Evolutionary conservation across 73 alveolate genomes (phyloP), one percentile per base, ranked within the genome.

Genomic region (Paramecium pentaurelia): DNA sequence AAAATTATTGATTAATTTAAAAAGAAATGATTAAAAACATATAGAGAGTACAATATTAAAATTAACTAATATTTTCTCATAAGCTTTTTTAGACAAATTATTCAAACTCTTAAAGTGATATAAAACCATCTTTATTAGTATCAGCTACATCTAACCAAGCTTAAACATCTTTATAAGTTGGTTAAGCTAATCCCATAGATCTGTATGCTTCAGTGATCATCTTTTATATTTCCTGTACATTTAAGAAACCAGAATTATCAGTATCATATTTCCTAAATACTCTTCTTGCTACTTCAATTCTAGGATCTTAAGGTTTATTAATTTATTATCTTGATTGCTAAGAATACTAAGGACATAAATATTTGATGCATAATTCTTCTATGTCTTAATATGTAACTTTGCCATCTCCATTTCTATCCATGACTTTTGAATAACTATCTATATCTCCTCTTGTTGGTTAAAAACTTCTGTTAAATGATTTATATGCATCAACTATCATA

Each of bases 341-440:
- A 10, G 71, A 42, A 32, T 58, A 58, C 34, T 54, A 45, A 28
- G 86, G 93, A 86, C 75, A 71, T 36, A 89, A 60, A 42, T 89
- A 89, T 89, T 83, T 89, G 16, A 89, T 89, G 85, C 94, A 89
- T 16, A 89, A 42, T 38, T 89, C 94, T 71, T 89, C 94, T 42
- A 89, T 89, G 44, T 89, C 94, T 45, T 68, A 28, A 83, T 89
- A 89, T 7, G 94, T 89, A 28, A 89, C 94, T 47, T 47, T 89
- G 44, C 94, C 94, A 83, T 89, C 94, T n/a, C 94, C 94, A 51
- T 89, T 89, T 71, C 91, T 89, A 64, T 89, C 94, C 92, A 89
- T 77, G 34, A 89, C 94, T 89, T 68, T 89, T 36, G 40, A 49
- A 83, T 89, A 89, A 83, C 92, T 83, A 77, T 89, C 88, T 30